Evolutionary conservation across 1,139 yeast genomes (phyloP).

Genomic region (Blastobotrys buckinghamii): DNA sequence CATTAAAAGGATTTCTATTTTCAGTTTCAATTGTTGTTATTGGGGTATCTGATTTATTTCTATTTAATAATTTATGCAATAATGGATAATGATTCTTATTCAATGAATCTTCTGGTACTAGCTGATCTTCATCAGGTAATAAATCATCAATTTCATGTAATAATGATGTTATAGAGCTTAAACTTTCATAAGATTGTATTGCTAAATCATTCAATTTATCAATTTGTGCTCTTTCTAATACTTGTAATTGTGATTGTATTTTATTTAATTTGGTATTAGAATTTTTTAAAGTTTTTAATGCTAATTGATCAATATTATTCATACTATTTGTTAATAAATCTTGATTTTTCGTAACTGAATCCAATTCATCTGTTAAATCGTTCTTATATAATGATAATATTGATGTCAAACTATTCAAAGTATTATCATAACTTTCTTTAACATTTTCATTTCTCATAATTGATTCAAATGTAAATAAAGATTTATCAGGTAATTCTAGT

Average conservation of each 20-base stretch:
- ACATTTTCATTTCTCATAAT: constrained; percentile 9
- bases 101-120: constrained; percentile 21
- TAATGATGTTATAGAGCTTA: constrained; percentile 16
- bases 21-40: neutral
- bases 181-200: constrained; percentile 16
- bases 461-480: constrained; percentile 18
- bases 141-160: constrained; percentile 22
- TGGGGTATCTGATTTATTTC: constrained; percentile 1
- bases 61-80: constrained; percentile 21
- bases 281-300: constrained; percentile 16
- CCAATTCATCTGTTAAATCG: constrained; percentile 19
- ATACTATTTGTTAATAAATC: constrained; percentile 18
- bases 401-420: constrained; percentile 14
- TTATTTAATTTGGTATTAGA: constrained; percentile 15
- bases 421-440: constrained; percentile 12
- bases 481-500: constrained; percentile 17
- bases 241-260: constrained; percentile 13
- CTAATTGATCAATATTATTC: constrained; percentile 19
- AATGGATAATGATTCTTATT: constrained; percentile 30
- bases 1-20: neutral
- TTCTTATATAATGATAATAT: constrained; percentile 15
- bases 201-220: constrained; percentile 17
- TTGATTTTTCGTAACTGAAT: constrained; percentile 16
- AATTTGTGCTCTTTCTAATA: constrained; percentile 12
- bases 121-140: constrained; percentile 25